phyloP scores from a whole-genome alignment of 163 green algal genomes.

The Chlorella variabilis region DNA sequence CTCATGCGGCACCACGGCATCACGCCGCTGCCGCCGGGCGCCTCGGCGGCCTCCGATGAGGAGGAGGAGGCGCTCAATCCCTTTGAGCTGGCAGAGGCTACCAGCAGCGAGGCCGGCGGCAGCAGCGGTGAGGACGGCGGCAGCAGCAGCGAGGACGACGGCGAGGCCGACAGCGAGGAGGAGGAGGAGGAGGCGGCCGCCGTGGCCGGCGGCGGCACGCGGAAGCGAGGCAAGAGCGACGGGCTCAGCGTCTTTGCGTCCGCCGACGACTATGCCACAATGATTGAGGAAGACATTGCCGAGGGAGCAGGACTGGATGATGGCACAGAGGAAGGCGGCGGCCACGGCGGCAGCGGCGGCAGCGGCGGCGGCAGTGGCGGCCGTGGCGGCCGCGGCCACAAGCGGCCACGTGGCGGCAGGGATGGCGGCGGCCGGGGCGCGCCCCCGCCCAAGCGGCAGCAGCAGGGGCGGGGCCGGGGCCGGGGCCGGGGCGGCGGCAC shows the following conservation, averaged over 20 bases:
- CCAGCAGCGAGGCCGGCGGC: slow-evolving; percentile 27
- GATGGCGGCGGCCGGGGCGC: neutral
- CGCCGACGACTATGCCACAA: slow-evolving; percentile 25
- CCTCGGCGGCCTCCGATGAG: neutral
- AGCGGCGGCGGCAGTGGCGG: neutral
- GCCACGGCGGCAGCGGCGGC: neutral
- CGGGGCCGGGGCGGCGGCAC: no score
- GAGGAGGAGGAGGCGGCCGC: slow-evolving; percentile 2
- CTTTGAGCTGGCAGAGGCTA: slow-evolving; percentile 47
- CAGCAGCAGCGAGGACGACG: neutral
- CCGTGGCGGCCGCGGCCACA: neutral
- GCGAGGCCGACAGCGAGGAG: neutral
- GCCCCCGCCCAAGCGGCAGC: neutral
- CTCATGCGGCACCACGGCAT: slow-evolving; percentile 18
- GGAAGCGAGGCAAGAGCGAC: neutral
- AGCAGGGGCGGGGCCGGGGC: neutral
- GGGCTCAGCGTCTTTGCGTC: slow-evolving; percentile 24
- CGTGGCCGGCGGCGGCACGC: neutral
- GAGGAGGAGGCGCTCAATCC: slow-evolving; percentile 41
- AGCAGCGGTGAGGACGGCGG: neutral
- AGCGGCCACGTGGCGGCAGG: neutral
- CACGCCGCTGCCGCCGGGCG: slow-evolving; percentile 5
- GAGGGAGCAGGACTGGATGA: neutral
- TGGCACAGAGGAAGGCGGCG: neutral
- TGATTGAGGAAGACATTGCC: slow-evolving; percentile 16